Evolutionary conservation across 441 rosid species (phyloP), one percentile per base, ranked within the genome.

Genomic region (Mallotus japonicus): DNA sequence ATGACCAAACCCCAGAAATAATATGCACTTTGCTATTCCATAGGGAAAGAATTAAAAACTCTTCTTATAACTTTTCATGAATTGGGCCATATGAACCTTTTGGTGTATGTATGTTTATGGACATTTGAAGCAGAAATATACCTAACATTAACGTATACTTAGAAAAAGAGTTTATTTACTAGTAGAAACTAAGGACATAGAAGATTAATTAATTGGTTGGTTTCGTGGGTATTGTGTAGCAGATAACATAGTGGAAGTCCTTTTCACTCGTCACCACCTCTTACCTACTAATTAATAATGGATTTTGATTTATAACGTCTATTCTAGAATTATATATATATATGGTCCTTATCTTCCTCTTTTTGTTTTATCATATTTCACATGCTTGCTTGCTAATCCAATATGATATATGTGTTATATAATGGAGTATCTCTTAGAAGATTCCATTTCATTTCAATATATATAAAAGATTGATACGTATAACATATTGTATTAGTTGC

Each of bases 211-310:
- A 0, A 4, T 42, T 56, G 50, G 50, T 19, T 19, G 20, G 51
- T 40, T 15, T 34, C 20, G n/a, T 37, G 55, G 67, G 62, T 69
- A 14, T 49, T 20, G 24, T 11, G 20, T 12, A 16, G 22, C 66
- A 47, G 67, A 56, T 70, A 77, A 34, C 10, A n/a, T 17, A 47
- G 77, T 72, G 81, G 73, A 9, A 63, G 76, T 78, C 78, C 67
- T 59, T 75, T 66, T 81, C 83, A 28, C 12, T 34, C 62, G 2
- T 24, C 62, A 50, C 54, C 49, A 8, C 3, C 37, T 24, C 49
- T n/a, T 5, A 64, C 54, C 62, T 19, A 24, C 63, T 19, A 42
- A 13, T 44, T 69, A 57, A 75, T 77, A 69, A 77, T 69, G 61
- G 80, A 67, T 37, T 53, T 14, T 56, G 49, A 20, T 44, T 17